These are phyloP conservation scores for Monosporascus sp. DNA, from an alignment of 2,329 filamentous ascomycete species.

Conservation along the genomic window DNA sequence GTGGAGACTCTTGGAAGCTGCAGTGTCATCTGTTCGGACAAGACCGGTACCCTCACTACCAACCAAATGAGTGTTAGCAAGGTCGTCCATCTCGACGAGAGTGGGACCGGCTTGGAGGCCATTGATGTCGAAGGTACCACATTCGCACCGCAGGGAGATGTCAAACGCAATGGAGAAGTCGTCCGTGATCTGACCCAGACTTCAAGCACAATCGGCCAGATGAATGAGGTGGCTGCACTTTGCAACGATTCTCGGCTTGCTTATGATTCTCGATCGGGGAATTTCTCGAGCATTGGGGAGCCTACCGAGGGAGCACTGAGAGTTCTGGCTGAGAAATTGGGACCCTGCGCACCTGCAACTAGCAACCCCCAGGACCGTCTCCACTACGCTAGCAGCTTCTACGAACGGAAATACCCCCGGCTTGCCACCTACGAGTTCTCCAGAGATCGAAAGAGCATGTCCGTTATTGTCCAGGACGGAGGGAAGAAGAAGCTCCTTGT, in stretches of 20 bases:
- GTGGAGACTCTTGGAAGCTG: constrained; percentile 98
- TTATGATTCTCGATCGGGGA: constrained; percentile 69
- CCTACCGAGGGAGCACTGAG: constrained; percentile 91
- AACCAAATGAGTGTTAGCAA: constrained; percentile 99
- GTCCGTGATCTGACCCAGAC: constrained; percentile 63
- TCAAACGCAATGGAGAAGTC: constrained; percentile 63
- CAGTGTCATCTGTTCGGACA: constrained; percentile 99
- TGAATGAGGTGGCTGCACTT: constrained; percentile 65
- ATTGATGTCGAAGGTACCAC: constrained; percentile 89
- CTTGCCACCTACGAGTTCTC: constrained; percentile 95
- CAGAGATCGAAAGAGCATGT: constrained; percentile 98
- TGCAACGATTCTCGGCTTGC: constrained; percentile 87
- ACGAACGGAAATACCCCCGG: constrained; percentile 69
- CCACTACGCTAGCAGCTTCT: constrained; percentile 78
- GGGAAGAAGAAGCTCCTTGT: constrained; percentile 77
- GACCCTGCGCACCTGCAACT: constrained; percentile 62
- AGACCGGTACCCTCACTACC: constrained; percentile 95
- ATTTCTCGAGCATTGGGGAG: constrained; percentile 82
- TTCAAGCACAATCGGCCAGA: constrained; percentile 74
- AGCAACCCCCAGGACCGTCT: constrained; percentile 58
- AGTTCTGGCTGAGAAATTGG: constrained; percentile 89
- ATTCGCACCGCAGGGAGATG: constrained; percentile 75
- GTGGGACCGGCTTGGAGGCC: constrained; percentile 72
- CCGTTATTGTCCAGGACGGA: constrained; percentile 74
- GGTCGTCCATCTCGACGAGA: constrained; percentile 73